A percentile compares a stretch with the other conserved stretches of the same genome.
Evolutionary conservation across 352 stramenopile species (phyloP).

Genomic region (Globisporangium parvum): DNA sequence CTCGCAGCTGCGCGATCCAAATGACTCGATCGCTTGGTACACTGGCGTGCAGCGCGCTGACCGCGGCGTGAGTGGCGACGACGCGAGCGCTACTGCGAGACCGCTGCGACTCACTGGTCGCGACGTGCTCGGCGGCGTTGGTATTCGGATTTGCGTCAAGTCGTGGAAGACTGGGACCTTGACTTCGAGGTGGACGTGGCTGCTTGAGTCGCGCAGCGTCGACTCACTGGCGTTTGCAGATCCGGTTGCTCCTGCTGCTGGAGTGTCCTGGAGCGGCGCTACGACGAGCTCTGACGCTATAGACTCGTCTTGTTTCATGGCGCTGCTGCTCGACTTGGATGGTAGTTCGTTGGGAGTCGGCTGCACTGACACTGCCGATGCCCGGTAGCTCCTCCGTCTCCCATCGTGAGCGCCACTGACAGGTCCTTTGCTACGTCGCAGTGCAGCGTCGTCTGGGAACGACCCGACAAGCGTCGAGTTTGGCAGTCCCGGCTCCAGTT

Average conservation of each 20-base stretch:
- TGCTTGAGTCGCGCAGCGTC: background rate
- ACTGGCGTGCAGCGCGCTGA: background rate
- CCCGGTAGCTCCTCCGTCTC: no score
- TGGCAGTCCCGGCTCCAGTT: slow-evolving; percentile 17
- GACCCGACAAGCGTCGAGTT: slow-evolving; percentile 27
- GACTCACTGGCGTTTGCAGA: background rate
- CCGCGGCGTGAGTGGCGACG: background rate
- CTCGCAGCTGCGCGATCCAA: background rate
- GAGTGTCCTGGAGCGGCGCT: background rate
- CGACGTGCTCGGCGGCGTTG: slow-evolving; percentile 1
- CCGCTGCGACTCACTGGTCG: slow-evolving; percentile 1
- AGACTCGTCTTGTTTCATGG: no score
- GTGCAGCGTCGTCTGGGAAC: slow-evolving; percentile 25
- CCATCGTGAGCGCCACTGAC: no score
- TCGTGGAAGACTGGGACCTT: slow-evolving; percentile 5
- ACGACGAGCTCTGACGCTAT: no score
- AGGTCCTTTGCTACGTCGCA: background rate
- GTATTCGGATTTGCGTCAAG: background rate
- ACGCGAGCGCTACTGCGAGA: background rate
- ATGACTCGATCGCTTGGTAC: background rate
- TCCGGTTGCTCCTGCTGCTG: background rate
- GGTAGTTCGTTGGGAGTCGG: no score
- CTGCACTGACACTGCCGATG: no score
- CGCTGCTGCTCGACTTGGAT: no score
- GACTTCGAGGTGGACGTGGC: slow-evolving; percentile 8